Evolutionary conservation across 495 filamentous ascomycete genomes (phyloP), one percentile per base, ranked within the genome.

Genomic region (Aspergillus bertholletiae): DNA sequence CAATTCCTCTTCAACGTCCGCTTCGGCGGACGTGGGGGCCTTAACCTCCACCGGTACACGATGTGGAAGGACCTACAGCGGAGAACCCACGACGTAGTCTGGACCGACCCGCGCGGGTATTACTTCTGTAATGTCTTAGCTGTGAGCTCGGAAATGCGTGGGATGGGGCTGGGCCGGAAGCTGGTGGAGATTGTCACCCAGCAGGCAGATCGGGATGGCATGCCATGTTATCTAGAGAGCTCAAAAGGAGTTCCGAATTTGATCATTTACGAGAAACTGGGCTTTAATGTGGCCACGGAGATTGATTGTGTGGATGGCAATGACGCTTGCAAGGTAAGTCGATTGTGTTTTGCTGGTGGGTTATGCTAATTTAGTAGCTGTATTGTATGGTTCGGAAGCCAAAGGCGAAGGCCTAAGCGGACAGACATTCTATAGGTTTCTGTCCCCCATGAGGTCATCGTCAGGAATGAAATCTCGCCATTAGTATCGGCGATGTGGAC

Each of bases 51-150:
- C 63, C 81, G 85, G 22, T 88, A 88, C 66, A 80, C 74, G 62
- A 81, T 85, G 54, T 79, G 75, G 64, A 80, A 78, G 37, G 53
- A 67, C 12, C 54, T 69, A 7, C 78, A 79, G 60, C 59, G 68
- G 34, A 58, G 68, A 11, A 66, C 77, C 4, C 67, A 77, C 35
- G 61, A 69, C 0, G 46, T 54, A 7, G 52, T 74, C 13, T 78
- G 75, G 70, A 61, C 51, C 11, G 62, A 72, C 39, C 67, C 76
- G 3, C 62, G 65, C 0, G 85, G 85, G 0, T 88, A 88, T 61
- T 88, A 87, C 56, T 88, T 88, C 56, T 82, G 84, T 55, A 88
- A 87, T 63, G 83, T 88, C 47, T 75, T 88, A 52, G 83, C 83
- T 2, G 85, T 88, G n/a, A 65, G 76, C 22, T 79, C 82, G 2